Base-by-base conservation (phyloP, 345 rosid species). In the Linum trigynum region DNA sequence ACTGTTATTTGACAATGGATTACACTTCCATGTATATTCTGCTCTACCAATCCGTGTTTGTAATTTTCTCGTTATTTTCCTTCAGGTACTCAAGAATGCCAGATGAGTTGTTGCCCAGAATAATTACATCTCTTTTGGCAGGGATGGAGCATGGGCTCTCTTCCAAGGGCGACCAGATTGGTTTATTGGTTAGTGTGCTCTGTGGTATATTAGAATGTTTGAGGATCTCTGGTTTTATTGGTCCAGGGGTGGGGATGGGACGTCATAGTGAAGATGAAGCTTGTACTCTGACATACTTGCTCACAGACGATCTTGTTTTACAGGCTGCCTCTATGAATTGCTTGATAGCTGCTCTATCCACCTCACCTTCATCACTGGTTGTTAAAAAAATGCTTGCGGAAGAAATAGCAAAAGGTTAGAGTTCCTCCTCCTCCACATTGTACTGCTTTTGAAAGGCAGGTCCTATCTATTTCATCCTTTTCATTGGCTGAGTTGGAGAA, bases 81-180 rank as follows among this genome's bases (percentile, higher is more conserved):
- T 68, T 65, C 82, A 88, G 97, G 76, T 92, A 92, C 80, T 72
- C 90, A 57, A 85, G 97, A 84, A 86, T 92, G 97, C 94, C 96
- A 5, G 75, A 69, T 67, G 87, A 90, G 45, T 82, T 92, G 76
- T 81, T 92, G 79, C 87, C 82, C 5, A 82, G 72, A 62, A 82
- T 86, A 50, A 77, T 92, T 65, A 76, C 62, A 64, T 80, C 96
- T 73, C 73, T 92, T 39, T 74, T 71, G 58, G 74, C 72, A 63
- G 86, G 79, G 82, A 77, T 81, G 67, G 78, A 74, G 64, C 82
- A 82, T 64, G 90, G 90, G 3, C 80, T 83, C 78, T 78, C 84
- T 59, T 78, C 74, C 60, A 90, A 71, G 77, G 84, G 61, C 66
- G 96, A 92, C 77, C 86, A 78, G 75, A 81, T 81, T 77, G 84